Conservation (phyloP, 2,329 filamentous ascomycete species). For the Xylariaceae sp. region DNA sequence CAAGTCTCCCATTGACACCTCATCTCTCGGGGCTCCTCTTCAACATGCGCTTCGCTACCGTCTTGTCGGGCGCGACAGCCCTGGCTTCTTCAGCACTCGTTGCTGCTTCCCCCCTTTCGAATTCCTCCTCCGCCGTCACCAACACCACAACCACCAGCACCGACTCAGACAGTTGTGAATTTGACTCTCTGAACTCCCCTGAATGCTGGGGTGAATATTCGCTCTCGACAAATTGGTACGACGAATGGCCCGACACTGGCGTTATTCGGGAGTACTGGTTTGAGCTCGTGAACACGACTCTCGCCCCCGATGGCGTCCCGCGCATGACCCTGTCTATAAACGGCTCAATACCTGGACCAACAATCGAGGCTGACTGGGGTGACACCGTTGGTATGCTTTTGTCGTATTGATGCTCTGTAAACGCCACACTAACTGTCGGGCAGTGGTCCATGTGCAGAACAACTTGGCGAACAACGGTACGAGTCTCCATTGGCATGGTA, state of each 20-base stretch:
- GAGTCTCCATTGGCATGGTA: constrained; percentile 57
- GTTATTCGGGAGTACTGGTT: constrained; percentile 47
- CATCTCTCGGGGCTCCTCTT: constrained; percentile 13
- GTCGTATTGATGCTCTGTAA: neutral
- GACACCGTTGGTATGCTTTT: constrained; percentile 19
- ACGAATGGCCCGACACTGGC: constrained; percentile 41
- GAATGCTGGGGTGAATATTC: constrained; percentile 45
- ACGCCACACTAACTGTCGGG: constrained; percentile 21
- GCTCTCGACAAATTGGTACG: constrained; percentile 43
- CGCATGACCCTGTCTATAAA: constrained; percentile 46
- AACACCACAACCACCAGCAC: neutral
- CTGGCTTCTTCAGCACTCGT: constrained; percentile 18
- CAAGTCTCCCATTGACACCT: constrained; percentile 4
- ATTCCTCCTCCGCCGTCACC: neutral
- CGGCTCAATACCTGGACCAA: constrained; percentile 54
- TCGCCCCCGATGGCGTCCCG: constrained; percentile 43
- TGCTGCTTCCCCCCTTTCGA: constrained; percentile 19
- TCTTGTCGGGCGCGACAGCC: constrained; percentile 21
- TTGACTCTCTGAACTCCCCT: constrained; percentile 29
- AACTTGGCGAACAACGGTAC: constrained; percentile 50
- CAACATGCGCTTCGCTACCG: constrained; percentile 17
- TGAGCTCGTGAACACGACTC: constrained; percentile 36
- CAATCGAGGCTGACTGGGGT: constrained; percentile 48
- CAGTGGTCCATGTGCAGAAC: constrained; percentile 52
- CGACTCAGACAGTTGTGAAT: constrained; percentile 21